These are phyloP conservation scores for Pulveroboletus sp. DNA, from an alignment of 768 basidiomycete species.

Conservation along the genomic window DNA sequence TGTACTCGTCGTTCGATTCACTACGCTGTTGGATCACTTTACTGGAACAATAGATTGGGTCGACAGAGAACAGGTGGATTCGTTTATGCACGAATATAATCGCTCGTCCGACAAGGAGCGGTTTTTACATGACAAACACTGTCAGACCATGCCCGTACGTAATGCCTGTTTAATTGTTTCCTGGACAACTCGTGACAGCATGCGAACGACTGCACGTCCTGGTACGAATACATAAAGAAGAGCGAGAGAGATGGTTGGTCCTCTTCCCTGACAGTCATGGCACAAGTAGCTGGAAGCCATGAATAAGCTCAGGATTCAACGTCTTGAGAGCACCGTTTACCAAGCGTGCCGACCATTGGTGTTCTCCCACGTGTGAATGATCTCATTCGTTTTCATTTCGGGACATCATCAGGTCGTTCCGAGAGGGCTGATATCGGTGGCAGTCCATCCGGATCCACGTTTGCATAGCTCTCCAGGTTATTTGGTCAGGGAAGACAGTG, in stretches of 20 bases:
- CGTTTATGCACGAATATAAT: background rate
- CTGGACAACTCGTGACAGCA: background rate
- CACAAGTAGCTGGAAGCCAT: background rate
- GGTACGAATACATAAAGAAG: background rate
- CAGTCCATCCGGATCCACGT: background rate
- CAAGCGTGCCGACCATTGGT: too few relatives aligned
- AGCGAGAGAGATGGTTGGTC: background rate
- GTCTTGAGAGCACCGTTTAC: background rate
- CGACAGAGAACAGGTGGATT: background rate
- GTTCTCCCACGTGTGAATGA: too few relatives aligned
- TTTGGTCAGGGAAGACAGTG: conserved; percentile 1
- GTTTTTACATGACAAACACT: background rate
- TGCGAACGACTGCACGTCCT: background rate
- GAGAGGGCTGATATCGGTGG: background rate
- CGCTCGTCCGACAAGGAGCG: background rate
- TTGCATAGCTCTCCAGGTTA: conserved; percentile 1
- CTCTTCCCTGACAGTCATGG: background rate
- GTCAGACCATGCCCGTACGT: background rate
- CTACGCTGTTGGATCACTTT: background rate
- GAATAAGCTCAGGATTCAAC: background rate
- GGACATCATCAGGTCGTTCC: conserved; percentile 1
- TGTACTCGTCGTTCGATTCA: background rate
- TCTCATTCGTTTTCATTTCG: too few relatives aligned
- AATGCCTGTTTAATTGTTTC: background rate
- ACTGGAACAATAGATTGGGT: background rate